phyloP scores from a whole-genome alignment of 805 yeast species.

The Wickerhamomyces mucosus region DNA sequence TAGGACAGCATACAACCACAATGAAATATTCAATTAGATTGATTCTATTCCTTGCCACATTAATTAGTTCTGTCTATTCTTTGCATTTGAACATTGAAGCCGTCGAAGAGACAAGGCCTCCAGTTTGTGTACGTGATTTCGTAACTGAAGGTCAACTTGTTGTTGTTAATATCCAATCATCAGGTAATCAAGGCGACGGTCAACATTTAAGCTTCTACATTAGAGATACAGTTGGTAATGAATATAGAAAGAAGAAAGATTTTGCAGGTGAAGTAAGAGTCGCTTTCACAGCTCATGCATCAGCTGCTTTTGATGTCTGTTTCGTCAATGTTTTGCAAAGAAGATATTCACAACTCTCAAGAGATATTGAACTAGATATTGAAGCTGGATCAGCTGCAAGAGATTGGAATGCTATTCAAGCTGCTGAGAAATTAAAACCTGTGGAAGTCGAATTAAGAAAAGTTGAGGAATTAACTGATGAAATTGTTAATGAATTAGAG shows the following conservation, averaged over 20 bases:
- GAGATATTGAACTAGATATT: constrained; percentile 82
- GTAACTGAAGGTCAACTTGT: constrained; percentile 79
- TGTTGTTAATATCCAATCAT: constrained; percentile 68
- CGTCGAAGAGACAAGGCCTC: constrained; percentile 32
- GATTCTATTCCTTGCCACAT: constrained; percentile 8
- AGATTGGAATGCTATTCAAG: constrained; percentile 94
- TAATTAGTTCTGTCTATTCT: constrained; percentile 21
- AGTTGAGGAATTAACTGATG: constrained; percentile 78
- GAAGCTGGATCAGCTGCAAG: constrained; percentile 96
- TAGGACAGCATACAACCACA: no score
- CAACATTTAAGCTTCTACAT: constrained; percentile 63
- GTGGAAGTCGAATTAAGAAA: constrained; percentile 83
- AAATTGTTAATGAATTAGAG: constrained; percentile 68
- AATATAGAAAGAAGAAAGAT: constrained; percentile 68
- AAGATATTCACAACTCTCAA: constrained; percentile 35
- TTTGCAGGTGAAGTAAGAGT: constrained; percentile 63
- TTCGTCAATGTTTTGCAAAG: constrained; percentile 55
- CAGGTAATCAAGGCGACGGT: constrained; percentile 80
- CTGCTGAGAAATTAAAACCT: constrained; percentile 87
- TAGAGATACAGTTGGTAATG: constrained; percentile 77
- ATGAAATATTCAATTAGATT: constrained; percentile 9
- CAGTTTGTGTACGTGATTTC: constrained; percentile 88
- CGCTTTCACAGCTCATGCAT: constrained; percentile 77
- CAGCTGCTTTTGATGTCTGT: constrained; percentile 86
- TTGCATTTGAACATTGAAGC: constrained; percentile 49